These are phyloP conservation scores for Dispira simplex DNA, from an alignment of 192 early-diverging fungal genomes.

Conservation along the genomic window DNA sequence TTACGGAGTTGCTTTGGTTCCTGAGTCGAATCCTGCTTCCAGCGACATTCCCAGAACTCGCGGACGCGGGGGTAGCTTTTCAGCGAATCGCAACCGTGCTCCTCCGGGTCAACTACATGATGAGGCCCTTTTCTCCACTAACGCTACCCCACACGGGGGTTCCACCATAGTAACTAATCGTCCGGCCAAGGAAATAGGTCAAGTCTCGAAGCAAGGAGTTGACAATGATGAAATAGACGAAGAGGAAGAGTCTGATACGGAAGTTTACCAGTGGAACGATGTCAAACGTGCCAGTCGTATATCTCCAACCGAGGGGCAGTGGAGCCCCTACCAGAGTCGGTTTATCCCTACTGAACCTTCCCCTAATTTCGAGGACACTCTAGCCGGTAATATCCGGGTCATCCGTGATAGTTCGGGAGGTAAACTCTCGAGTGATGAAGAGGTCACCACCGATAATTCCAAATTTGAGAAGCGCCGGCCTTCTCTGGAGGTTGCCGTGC, in stretches of 20 bases:
- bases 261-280: conserved; percentile 6
- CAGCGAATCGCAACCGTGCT: too few relatives aligned
- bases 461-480: too few relatives aligned
- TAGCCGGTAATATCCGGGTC: neutral
- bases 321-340: conserved; percentile 8
- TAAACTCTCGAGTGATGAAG: neutral
- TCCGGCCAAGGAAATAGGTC: too few relatives aligned
- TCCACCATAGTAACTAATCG: too few relatives aligned
- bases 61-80: too few relatives aligned
- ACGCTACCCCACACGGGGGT: too few relatives aligned
- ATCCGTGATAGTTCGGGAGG: neutral
- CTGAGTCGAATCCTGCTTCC: too few relatives aligned
- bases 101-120: too few relatives aligned
- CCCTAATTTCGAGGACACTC: neutral
- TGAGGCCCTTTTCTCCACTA: too few relatives aligned
- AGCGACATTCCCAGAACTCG: too few relatives aligned
- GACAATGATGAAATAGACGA: conserved; percentile 12
- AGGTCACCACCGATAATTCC: neutral
- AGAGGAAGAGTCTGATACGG: conserved; percentile 9
- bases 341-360: conserved; percentile 2
- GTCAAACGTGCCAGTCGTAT: conserved; percentile 10
- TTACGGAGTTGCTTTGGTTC: too few relatives aligned
- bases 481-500: neutral
- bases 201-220: neutral
- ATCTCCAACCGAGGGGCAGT: conserved; percentile 1